These are phyloP conservation scores for Aureoboletus auriporus DNA, from an alignment of 768 basidiomycete genomes.

Conservation along the genomic window DNA sequence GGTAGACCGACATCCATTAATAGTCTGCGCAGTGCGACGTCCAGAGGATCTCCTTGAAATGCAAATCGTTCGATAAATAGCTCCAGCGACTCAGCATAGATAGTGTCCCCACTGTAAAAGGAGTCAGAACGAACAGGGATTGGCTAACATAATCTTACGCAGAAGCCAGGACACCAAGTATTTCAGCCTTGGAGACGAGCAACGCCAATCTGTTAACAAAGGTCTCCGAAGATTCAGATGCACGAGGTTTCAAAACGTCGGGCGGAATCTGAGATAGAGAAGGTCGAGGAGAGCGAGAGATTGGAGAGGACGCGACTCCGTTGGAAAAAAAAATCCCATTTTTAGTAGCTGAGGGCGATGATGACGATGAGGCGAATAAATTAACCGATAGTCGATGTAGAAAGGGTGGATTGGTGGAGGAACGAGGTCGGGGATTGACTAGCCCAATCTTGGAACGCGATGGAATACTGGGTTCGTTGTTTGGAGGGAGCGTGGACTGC, in stretches of 20 bases:
- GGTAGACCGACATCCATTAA: conserved; percentile 92
- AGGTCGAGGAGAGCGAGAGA: conserved; percentile 39
- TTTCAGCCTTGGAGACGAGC: conserved; percentile 70
- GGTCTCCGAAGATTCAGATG: conserved; percentile 63
- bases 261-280: conserved; percentile 42
- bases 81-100: conserved; percentile 65
- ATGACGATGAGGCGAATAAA: conserved; percentile 47
- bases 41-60: conserved; percentile 78
- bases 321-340: conserved; percentile 6
- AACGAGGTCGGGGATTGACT: conserved; percentile 40
- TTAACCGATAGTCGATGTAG: conserved; percentile 68
- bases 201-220: conserved; percentile 65
- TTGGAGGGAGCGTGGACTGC: conserved; percentile 12
- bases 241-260: conserved; percentile 49
- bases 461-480: conserved; percentile 5
- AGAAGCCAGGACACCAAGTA: conserved; percentile 76
- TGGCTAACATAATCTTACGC: conserved; percentile 45
- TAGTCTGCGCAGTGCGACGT: conserved; percentile 84
- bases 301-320: conserved; percentile 18
- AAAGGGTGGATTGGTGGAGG: conserved; percentile 65
- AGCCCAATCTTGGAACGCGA: conserved; percentile 22
- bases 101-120: conserved; percentile 57
- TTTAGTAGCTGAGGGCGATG: conserved; percentile 33
- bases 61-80: conserved; percentile 74
- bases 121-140: conserved; percentile 7